Conservation (phyloP, 2,329 filamentous ascomycete species). For the Colletotrichum graminicola region DNA sequence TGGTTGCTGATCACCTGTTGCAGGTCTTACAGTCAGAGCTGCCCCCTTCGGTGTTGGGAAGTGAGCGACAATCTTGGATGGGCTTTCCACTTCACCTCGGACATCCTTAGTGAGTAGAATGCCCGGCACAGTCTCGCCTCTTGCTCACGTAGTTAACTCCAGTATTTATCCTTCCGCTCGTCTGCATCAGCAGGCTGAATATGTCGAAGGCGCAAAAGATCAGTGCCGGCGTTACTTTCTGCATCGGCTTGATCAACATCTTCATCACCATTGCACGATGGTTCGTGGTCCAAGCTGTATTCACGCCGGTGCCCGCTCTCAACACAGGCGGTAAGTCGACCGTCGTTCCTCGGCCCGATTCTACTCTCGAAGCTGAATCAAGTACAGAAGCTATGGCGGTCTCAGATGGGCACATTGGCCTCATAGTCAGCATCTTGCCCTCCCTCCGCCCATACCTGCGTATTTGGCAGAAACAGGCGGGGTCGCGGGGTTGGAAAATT, state of each 20-base stretch:
- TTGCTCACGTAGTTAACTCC: not conserved
- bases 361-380: not conserved
- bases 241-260: not conserved
- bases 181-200: not conserved
- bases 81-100: not conserved
- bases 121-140: not conserved
- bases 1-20: not conserved
- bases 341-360: accelerated
- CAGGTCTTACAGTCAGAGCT: not conserved
- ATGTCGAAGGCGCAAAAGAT: not conserved
- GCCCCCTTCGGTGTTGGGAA: not conserved
- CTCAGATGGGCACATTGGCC: not conserved
- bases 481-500: too few species aligned
- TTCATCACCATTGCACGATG: not conserved
- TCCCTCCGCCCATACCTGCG: slow-evolving; percentile 13
- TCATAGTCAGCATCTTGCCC: slow-evolving; percentile 3
- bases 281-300: not conserved
- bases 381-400: not conserved
- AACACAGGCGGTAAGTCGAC: not conserved
- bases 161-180: slow-evolving; percentile 6
- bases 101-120: not conserved
- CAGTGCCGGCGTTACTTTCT: not conserved
- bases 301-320: not conserved
- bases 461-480: not conserved
- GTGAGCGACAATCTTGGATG: slow-evolving; percentile 2